phyloP scores from a whole-genome alignment of 2,329 filamentous ascomycete species.

The Arthrobotrys iridis region DNA sequence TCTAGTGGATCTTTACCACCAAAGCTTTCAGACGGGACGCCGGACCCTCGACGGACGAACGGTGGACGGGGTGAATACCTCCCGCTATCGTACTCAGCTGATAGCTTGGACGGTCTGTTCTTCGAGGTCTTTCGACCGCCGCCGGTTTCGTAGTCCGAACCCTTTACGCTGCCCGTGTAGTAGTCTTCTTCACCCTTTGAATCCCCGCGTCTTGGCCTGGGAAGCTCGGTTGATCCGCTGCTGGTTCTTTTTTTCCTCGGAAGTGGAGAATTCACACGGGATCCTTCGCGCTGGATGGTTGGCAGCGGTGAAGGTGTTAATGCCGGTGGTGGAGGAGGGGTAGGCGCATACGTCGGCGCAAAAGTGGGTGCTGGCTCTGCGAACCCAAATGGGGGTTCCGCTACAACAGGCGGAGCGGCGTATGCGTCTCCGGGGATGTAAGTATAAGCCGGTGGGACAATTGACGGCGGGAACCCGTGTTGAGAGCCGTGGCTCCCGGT shows the following conservation, averaged over 20 bases:
- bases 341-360: slow-evolving; percentile 47
- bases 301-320: slow-evolving; percentile 45
- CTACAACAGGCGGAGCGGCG: slow-evolving; percentile 8
- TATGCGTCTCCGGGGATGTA: slow-evolving; percentile 40
- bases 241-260: slow-evolving; percentile 36
- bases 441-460: slow-evolving; percentile 17
- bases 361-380: slow-evolving; percentile 28
- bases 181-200: slow-evolving; percentile 51
- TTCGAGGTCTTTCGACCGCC: slow-evolving; percentile 26
- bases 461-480: slow-evolving; percentile 40
- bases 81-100: slow-evolving; percentile 38
- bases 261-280: slow-evolving; percentile 40
- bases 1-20: slow-evolving; percentile 37
- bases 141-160: slow-evolving; percentile 45
- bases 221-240: slow-evolving; percentile 46
- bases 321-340: slow-evolving; percentile 49
- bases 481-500: slow-evolving; percentile 48
- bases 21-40: slow-evolving; percentile 42
- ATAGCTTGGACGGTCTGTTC: slow-evolving; percentile 35
- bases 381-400: slow-evolving; percentile 34
- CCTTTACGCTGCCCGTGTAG: slow-evolving; percentile 40
- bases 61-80: slow-evolving; percentile 43
- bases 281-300: slow-evolving; percentile 35
- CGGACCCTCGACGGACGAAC: slow-evolving; percentile 39
- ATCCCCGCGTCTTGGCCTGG: slow-evolving; percentile 38